Conservation (phyloP, 352 stramenopile genomes). For the Peronosclerospora sorghi region DNA sequence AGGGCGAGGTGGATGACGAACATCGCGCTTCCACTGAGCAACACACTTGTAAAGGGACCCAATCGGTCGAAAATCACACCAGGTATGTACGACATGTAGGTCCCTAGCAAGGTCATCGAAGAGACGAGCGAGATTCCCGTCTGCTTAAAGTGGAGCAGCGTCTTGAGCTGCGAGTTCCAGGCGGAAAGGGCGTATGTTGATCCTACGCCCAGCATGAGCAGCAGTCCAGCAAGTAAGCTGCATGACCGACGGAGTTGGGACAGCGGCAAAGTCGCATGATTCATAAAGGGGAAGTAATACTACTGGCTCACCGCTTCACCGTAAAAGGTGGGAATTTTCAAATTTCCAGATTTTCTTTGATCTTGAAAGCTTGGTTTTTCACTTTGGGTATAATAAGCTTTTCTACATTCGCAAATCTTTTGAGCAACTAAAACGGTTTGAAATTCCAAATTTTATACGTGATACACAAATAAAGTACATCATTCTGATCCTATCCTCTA, state of each 20-base stretch:
- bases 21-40: conserved; percentile 35
- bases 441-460: no score
- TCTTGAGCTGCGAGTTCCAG: conserved; percentile 80
- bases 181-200: conserved; percentile 72
- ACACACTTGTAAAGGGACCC: conserved; percentile 44
- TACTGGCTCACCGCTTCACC: no score
- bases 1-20: conserved; percentile 30
- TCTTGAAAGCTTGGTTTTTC: no score
- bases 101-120: conserved; percentile 61
- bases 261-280: conserved; percentile 1
- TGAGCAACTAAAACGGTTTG: no score
- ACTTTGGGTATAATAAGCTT: no score
- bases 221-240: conserved; percentile 47
- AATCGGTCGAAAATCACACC: conserved; percentile 63
- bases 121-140: conserved; percentile 62
- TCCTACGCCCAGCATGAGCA: conserved; percentile 62
- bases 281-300: conserved; percentile 5
- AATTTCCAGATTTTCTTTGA: no score
- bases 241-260: conserved; percentile 16
- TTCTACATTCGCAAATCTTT: no score
- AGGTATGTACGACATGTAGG: conserved; percentile 65
- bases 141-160: conserved; percentile 59
- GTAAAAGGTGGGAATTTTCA: no score
- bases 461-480: no score
- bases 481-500: no score